Evolutionary conservation across 495 filamentous ascomycete genomes (phyloP).

Genomic region (Diplogelasinospora grovesii): DNA sequence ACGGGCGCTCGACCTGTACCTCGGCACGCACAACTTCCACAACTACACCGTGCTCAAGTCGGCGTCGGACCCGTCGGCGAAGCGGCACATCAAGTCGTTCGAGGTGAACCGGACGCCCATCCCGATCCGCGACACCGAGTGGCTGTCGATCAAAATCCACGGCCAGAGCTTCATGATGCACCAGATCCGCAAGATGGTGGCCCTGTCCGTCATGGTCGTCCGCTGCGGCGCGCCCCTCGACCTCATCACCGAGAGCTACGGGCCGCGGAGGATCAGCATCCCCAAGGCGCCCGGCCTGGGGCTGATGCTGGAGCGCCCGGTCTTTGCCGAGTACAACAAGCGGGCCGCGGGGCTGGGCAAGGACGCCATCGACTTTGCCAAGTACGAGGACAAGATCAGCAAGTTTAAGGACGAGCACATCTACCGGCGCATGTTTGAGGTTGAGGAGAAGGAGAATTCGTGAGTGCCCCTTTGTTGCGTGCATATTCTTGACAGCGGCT

Average conservation of each 20-base stretch:
- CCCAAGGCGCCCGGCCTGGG: slow-evolving; percentile 90
- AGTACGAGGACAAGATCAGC: slow-evolving; percentile 67
- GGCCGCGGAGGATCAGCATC: slow-evolving; percentile 63
- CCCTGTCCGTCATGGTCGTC: slow-evolving; percentile 77
- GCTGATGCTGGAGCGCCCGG: slow-evolving; percentile 78
- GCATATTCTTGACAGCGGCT: slow-evolving; percentile 4
- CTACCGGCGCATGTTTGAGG: slow-evolving; percentile 81
- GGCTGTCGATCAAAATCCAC: slow-evolving; percentile 92
- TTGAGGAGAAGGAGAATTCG: slow-evolving; percentile 74
- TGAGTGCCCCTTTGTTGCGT: slow-evolving; percentile 39
- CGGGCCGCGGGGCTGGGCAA: slow-evolving; percentile 45
- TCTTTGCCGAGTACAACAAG: slow-evolving; percentile 81
- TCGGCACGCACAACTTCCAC: slow-evolving; percentile 83
- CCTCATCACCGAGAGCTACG: slow-evolving; percentile 64
- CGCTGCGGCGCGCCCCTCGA: slow-evolving; percentile 66
- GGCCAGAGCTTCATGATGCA: slow-evolving; percentile 99
- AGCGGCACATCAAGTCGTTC: slow-evolving; percentile 87
- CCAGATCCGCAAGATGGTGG: slow-evolving; percentile 98
- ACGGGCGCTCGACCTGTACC: slow-evolving; percentile 59
- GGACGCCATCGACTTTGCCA: slow-evolving; percentile 67
- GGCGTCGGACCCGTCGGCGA: slow-evolving; percentile 69
- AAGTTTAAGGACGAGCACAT: slow-evolving; percentile 92
- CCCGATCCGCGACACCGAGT: slow-evolving; percentile 82
- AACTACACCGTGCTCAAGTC: slow-evolving; percentile 93
- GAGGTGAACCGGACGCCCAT: slow-evolving; percentile 63